A percentile compares a stretch with the other conserved stretches of the same genome.
phyloP scores from a whole-genome alignment of 148 eudicot genomes.

The Drosera capensis region DNA sequence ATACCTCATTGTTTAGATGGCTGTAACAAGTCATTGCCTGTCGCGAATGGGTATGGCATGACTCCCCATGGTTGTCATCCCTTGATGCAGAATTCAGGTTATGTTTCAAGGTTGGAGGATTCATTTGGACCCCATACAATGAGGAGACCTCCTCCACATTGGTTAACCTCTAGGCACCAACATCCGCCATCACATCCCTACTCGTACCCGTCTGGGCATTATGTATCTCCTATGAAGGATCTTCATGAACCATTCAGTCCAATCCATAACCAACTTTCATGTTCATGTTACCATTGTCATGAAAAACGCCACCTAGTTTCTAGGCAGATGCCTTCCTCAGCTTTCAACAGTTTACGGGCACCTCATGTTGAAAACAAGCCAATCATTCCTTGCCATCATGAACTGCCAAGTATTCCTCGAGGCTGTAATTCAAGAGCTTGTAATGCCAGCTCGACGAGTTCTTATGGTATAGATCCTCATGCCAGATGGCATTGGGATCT shows the following conservation, averaged over 20 bases:
- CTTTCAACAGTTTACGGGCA: constrained; percentile 26
- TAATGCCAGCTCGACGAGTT: constrained; percentile 16
- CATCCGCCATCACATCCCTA: constrained; percentile 23
- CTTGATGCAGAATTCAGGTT: constrained; percentile 16
- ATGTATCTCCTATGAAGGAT: constrained; percentile 28
- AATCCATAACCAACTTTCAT: constrained; percentile 38
- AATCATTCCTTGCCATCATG: constrained; percentile 21
- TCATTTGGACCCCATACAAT: constrained; percentile 34
- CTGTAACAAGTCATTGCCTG: constrained; percentile 32
- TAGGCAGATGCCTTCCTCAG: constrained; percentile 19
- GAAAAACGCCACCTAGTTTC: constrained; percentile 24
- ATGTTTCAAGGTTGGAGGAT: constrained; percentile 30
- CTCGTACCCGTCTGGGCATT: constrained; percentile 24
- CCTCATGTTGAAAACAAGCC: constrained; percentile 25
- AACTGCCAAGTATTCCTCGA: constrained; percentile 17
- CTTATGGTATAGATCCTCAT: constrained; percentile 26
- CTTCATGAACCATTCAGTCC: constrained; percentile 25
- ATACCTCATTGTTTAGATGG: constrained; percentile 28
- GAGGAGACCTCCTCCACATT: constrained; percentile 30
- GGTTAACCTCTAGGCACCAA: constrained; percentile 20
- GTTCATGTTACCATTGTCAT: constrained; percentile 60
- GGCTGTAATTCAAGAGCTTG: constrained; percentile 20
- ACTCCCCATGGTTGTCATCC: constrained; percentile 20
- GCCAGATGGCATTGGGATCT: constrained; percentile 37
- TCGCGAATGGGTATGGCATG: constrained; percentile 15